Conservation (phyloP, 768 basidiomycete genomes). For the Amanita rubescens region DNA sequence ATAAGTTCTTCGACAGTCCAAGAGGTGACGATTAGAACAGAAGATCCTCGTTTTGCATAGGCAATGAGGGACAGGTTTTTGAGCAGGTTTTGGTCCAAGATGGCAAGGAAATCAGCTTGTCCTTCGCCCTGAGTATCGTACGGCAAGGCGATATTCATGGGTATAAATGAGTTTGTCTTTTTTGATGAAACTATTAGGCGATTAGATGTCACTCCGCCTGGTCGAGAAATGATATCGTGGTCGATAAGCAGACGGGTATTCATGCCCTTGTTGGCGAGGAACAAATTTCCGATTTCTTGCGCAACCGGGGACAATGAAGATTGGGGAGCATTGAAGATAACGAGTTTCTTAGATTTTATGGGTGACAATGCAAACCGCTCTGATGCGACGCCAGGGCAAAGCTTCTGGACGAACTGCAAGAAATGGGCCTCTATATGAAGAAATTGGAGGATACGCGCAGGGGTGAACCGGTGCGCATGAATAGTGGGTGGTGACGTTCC, state of each 20-base stretch:
- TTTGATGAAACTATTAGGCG: conserved; percentile 59
- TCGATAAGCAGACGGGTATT: conserved; percentile 56
- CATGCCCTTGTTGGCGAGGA: conserved; percentile 43
- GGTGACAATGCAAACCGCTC: conserved; percentile 37
- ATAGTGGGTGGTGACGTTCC: conserved; percentile 29
- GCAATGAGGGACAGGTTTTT: conserved; percentile 70
- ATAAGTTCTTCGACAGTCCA: conserved; percentile 74
- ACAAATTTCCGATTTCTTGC: conserved; percentile 50
- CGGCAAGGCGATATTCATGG: conserved; percentile 52
- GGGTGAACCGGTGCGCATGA: conserved; percentile 51
- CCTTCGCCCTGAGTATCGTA: conserved; percentile 39
- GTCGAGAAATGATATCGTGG: conserved; percentile 69
- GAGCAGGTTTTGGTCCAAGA: conserved; percentile 72
- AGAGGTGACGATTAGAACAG: conserved; percentile 65
- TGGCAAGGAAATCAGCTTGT: conserved; percentile 59
- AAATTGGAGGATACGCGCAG: conserved; percentile 46
- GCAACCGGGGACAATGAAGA: conserved; percentile 51
- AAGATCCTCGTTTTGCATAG: conserved; percentile 56
- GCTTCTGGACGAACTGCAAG: conserved; percentile 28
- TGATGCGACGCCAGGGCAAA: conserved; percentile 23
- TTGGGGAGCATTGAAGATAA: conserved; percentile 57
- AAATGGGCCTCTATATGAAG: conserved; percentile 38
- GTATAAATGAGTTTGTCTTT: conserved; percentile 31
- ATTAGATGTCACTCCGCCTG: conserved; percentile 62
- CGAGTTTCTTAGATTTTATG: conserved; percentile 46